These are phyloP conservation scores for Camellia lanceoleosa DNA, from an alignment of 148 eudicot genomes.

Conservation along the genomic window DNA sequence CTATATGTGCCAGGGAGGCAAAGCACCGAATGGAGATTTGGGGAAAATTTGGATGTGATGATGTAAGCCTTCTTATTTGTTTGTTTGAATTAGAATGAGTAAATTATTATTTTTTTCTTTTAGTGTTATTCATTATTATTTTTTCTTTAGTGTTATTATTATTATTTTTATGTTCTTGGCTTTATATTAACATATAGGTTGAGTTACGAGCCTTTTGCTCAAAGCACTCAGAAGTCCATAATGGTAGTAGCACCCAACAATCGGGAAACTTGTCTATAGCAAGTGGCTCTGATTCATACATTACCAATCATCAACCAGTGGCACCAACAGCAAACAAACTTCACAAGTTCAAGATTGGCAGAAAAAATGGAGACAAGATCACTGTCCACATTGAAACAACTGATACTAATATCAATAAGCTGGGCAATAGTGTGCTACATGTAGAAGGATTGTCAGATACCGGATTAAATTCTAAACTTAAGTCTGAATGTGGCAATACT, in stretches of 20 bases:
- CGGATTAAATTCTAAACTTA: conserved; percentile 28
- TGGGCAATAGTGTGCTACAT: conserved; percentile 28
- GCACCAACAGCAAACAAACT: conserved; percentile 29
- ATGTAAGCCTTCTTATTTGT: conserved; percentile 50
- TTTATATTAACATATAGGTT: conserved; percentile 40
- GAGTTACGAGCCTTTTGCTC: conserved; percentile 87
- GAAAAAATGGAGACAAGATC: conserved; percentile 54
- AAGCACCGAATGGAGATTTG: conserved; percentile 86
- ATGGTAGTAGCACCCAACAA: conserved; percentile 21
- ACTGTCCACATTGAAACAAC: conserved; percentile 30
- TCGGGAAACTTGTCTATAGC: conserved; percentile 28
- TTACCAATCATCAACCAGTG: conserved; percentile 20
- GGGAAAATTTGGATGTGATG: conserved; percentile 94
- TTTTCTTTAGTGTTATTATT: not conserved
- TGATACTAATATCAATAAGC: conserved; percentile 26
- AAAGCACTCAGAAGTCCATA: conserved; percentile 63
- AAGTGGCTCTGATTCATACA: conserved; percentile 32
- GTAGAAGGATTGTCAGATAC: conserved; percentile 29
- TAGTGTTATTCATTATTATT: not conserved
- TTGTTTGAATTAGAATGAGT: not conserved
- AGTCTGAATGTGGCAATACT: conserved; percentile 32
- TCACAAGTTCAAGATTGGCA: conserved; percentile 48
- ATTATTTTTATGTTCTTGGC: not conserved
- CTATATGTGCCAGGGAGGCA: conserved; percentile 97
- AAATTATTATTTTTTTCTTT: conserved; percentile 4